phyloP scores from a whole-genome alignment of 2,329 filamentous ascomycete species.

The Xylaria sp. region DNA sequence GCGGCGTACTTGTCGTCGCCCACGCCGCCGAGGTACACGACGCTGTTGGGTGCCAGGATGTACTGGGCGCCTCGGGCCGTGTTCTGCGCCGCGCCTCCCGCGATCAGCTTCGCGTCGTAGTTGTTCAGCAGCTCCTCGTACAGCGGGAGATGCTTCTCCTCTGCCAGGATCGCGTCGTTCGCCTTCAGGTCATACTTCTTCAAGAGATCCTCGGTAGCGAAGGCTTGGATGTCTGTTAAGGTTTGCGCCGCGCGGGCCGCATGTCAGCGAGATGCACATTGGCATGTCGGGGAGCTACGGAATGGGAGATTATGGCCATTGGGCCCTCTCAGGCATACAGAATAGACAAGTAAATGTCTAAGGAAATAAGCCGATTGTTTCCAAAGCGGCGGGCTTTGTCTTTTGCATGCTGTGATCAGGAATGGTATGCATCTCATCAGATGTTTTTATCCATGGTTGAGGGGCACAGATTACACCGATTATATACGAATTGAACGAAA shows the following conservation, averaged over 20 bases:
- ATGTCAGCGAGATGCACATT: slow-evolving; percentile 18
- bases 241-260: neutral
- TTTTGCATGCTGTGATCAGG: neutral
- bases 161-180: slow-evolving; percentile 97
- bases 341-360: neutral
- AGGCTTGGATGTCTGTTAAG: slow-evolving; percentile 81
- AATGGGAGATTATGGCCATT: neutral
- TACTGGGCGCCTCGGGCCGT: slow-evolving; percentile 96
- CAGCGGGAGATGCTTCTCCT: slow-evolving; percentile 85
- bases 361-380: neutral
- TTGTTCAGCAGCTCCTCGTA: slow-evolving; percentile 95
- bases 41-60: slow-evolving; percentile 85
- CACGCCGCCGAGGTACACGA: slow-evolving; percentile 91
- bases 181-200: slow-evolving; percentile 92
- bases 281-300: neutral
- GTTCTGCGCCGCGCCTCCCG: slow-evolving; percentile 96
- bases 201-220: slow-evolving; percentile 81
- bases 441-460: neutral
- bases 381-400: neutral
- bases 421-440: neutral
- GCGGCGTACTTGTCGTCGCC: slow-evolving; percentile 96
- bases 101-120: slow-evolving; percentile 91
- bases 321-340: neutral
- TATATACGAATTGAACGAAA: neutral
- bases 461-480: neutral